A percentile compares a stretch with the other conserved stretches of the same genome.
phyloP scores from a whole-genome alignment of 2,329 filamentous ascomycete genomes.

The Ceratocystiopsis sp. region DNA sequence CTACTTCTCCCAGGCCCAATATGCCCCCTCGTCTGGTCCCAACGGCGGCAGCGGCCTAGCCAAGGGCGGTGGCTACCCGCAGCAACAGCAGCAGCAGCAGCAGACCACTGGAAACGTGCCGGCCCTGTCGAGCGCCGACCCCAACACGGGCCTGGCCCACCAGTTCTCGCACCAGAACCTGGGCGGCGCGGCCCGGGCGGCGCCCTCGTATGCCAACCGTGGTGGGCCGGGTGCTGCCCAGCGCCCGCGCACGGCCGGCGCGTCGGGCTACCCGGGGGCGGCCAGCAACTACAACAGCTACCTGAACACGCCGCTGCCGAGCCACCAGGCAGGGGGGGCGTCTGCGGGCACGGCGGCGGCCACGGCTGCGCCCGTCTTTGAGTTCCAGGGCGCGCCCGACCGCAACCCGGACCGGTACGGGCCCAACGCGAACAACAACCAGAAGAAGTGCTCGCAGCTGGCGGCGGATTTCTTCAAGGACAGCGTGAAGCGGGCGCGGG shows the following conservation, averaged over 20 bases:
- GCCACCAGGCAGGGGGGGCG: slow-evolving; percentile 33
- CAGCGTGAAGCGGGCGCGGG: slow-evolving; percentile 87
- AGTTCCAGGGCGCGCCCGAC: slow-evolving; percentile 65
- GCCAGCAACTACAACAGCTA: slow-evolving; percentile 47
- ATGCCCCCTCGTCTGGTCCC: slow-evolving; percentile 7
- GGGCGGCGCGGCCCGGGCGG: slow-evolving; percentile 51
- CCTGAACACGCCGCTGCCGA: slow-evolving; percentile 50
- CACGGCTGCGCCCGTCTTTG: slow-evolving; percentile 39
- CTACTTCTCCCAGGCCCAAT: slow-evolving; percentile 44
- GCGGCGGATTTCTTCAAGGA: slow-evolving; percentile 96
- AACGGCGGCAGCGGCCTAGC: no score
- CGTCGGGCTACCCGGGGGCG: slow-evolving; percentile 34
- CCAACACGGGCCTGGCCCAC: slow-evolving; percentile 79
- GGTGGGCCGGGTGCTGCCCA: slow-evolving; percentile 51
- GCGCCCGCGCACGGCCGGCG: slow-evolving; percentile 72
- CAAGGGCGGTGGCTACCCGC: slow-evolving; percentile 11
- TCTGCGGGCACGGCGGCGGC: no score
- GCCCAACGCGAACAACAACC: slow-evolving; percentile 46
- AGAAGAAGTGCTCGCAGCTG: slow-evolving; percentile 51
- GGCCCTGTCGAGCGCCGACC: slow-evolving; percentile 37
- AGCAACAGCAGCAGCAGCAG: slow-evolving; percentile 13
- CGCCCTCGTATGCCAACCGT: slow-evolving; percentile 47
- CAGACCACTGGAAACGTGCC: slow-evolving; percentile 12
- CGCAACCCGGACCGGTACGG: slow-evolving; percentile 71
- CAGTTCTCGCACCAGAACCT: slow-evolving; percentile 97